Percentiles rank a stretch among this genome's conserved stretches.
phyloP scores from a whole-genome alignment of 23 red algal genomes.

The Gracilaria domingensis region DNA sequence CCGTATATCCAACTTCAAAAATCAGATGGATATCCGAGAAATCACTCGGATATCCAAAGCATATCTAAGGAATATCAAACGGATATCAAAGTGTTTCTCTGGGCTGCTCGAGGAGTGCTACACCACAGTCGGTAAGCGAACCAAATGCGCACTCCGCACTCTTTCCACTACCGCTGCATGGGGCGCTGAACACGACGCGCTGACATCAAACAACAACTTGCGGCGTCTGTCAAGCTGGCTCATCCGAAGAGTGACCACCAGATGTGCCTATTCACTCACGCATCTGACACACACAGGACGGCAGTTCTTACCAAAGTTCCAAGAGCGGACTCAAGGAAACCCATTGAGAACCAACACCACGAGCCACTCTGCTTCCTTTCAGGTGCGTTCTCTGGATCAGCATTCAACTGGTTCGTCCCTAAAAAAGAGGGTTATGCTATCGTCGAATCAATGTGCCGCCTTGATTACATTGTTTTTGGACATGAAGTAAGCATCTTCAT shows the following conservation, averaged over 20 bases:
- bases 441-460: too few relatives aligned
- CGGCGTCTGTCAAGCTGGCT: slow-evolving; percentile 30
- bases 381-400: neutral
- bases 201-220: slow-evolving; percentile 45
- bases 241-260: neutral
- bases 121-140: slow-evolving; percentile 2
- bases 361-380: slow-evolving; percentile 58
- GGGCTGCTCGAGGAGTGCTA: slow-evolving; percentile 35
- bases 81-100: too few relatives aligned
- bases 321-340: neutral
- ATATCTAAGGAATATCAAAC: too few relatives aligned
- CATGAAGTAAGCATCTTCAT: neutral
- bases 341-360: slow-evolving; percentile 19
- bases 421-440: slow-evolving; percentile 26
- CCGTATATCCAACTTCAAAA: too few relatives aligned
- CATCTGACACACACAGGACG: slow-evolving; percentile 39
- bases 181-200: slow-evolving; percentile 39
- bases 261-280: slow-evolving; percentile 22
- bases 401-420: slow-evolving; percentile 15
- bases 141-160: neutral
- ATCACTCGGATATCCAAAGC: too few relatives aligned
- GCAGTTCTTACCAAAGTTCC: slow-evolving; percentile 28
- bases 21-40: too few relatives aligned
- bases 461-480: neutral
- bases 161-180: neutral